Conservation (phyloP, 805 yeast genomes). For the Ogataea minuta region DNA sequence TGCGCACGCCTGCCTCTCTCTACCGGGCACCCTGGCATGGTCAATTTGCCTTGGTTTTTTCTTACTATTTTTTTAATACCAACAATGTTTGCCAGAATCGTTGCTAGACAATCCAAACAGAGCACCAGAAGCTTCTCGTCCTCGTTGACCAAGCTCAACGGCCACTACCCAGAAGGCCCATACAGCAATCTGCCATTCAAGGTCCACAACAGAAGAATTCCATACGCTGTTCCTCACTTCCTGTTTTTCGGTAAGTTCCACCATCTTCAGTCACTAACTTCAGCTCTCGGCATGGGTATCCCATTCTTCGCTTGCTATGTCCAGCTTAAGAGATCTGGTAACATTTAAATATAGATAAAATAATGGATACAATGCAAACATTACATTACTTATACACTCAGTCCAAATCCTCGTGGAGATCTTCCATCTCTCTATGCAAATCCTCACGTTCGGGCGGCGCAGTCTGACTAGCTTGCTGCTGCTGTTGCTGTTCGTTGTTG, state of each 20-base stretch:
- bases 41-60: conserved; percentile 5
- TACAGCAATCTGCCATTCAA: conserved; percentile 93
- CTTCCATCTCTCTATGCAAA: conserved; percentile 8
- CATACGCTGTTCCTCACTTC: conserved; percentile 80
- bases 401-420: conserved; percentile 11
- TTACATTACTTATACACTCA: conserved; percentile 4
- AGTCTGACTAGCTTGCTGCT: not conserved
- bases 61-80: conserved; percentile 8
- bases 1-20: too few species aligned
- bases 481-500: conserved; percentile 1
- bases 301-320: conserved; percentile 80
- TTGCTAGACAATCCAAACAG: conserved; percentile 27
- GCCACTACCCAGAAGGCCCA: conserved; percentile 69
- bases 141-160: conserved; percentile 42
- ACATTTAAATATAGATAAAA: conserved; percentile 30
- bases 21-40: conserved; percentile 6
- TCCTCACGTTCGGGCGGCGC: not conserved
- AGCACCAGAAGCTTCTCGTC: conserved; percentile 52
- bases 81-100: conserved; percentile 32
- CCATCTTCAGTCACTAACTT: conserved; percentile 8
- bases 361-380: conserved; percentile 5
- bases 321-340: conserved; percentile 87
- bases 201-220: conserved; percentile 90
- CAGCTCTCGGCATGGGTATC: conserved; percentile 57
- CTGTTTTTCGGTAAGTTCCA: conserved; percentile 60